Conservation (phyloP, 1,284 basidiomycete genomes). For the Pascua guehoae region DNA sequence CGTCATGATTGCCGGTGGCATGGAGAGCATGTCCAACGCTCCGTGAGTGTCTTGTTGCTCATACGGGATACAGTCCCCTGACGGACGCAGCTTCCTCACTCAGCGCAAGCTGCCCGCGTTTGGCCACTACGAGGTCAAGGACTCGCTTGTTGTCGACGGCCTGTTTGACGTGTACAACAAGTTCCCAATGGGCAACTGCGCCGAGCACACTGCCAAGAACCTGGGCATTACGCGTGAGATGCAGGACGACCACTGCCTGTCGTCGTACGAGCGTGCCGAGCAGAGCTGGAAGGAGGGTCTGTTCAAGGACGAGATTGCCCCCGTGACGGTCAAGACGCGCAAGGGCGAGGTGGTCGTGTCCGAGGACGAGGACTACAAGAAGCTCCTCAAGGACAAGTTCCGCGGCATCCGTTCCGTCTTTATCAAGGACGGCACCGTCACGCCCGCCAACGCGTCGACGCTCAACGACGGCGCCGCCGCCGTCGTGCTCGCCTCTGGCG, state of each 20-base stretch:
- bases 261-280: slow-evolving; percentile 89
- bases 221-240: slow-evolving; percentile 77
- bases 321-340: slow-evolving; percentile 55
- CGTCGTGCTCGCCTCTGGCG: slow-evolving; percentile 85
- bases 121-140: slow-evolving; percentile 81
- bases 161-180: slow-evolving; percentile 96
- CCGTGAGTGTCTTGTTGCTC: slow-evolving; percentile 59
- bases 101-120: slow-evolving; percentile 83
- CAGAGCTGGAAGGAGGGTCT: slow-evolving; percentile 82
- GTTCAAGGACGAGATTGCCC: slow-evolving; percentile 64
- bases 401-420: slow-evolving; percentile 82
- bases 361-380: slow-evolving; percentile 98
- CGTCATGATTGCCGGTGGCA: slow-evolving; percentile 89
- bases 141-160: slow-evolving; percentile 88
- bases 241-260: slow-evolving; percentile 85
- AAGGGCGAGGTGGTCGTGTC: slow-evolving; percentile 84
- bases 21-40: slow-evolving; percentile 97
- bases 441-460: slow-evolving; percentile 92
- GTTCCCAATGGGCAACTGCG: slow-evolving; percentile 95
- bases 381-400: slow-evolving; percentile 88
- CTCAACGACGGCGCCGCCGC: slow-evolving; percentile 98
- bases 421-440: slow-evolving; percentile 82
- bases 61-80: slow-evolving; percentile 9
- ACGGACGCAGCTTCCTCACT: slow-evolving; percentile 71
- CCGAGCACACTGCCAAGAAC: slow-evolving; percentile 81